Evolutionary conservation across 768 basidiomycete genomes (phyloP).

Genomic region (Agrocybe chaxingu): DNA sequence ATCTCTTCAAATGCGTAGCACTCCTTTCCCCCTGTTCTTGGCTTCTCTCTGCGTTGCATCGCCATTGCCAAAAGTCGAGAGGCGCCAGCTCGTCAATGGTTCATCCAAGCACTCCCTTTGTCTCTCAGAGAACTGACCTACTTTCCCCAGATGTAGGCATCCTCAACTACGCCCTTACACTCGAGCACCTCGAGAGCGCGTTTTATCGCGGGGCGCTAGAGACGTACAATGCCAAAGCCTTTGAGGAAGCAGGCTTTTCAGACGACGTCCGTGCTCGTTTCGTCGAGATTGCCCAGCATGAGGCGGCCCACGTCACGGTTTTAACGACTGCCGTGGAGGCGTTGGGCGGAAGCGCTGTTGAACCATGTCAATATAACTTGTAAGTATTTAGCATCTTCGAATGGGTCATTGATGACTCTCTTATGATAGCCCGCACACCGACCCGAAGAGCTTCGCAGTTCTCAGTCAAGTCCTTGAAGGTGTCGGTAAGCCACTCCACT

Average conservation of each 20-base stretch:
- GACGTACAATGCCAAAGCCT: conserved; percentile 42
- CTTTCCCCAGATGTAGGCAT: conserved; percentile 15
- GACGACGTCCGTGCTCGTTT: conserved; percentile 45
- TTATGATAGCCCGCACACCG: conserved; percentile 41
- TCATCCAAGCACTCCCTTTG: not conserved
- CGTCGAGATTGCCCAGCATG: conserved; percentile 48
- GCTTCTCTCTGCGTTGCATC: conserved; percentile 2
- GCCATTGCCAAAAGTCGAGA: not conserved
- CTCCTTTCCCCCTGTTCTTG: conserved; percentile 7
- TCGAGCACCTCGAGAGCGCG: conserved; percentile 46
- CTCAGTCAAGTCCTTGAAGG: conserved; percentile 54
- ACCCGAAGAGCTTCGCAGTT: conserved; percentile 46
- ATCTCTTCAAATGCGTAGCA: conserved; percentile 3
- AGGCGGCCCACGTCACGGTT: conserved; percentile 47
- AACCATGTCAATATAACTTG: conserved; percentile 62
- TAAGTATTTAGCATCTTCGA: conserved; percentile 20
- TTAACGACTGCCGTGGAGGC: conserved; percentile 15
- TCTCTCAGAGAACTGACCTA: not conserved
- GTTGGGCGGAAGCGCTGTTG: conserved; percentile 45
- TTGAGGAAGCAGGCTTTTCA: conserved; percentile 43
- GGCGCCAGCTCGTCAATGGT: conserved; percentile 11
- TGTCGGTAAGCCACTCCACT: conserved; percentile 29
- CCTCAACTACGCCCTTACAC: conserved; percentile 44
- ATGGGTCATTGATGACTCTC: not conserved
- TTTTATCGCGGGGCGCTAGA: conserved; percentile 41